These are phyloP conservation scores for Turritis glabra DNA, from an alignment of 345 rosid genomes.

Conservation along the genomic window DNA sequence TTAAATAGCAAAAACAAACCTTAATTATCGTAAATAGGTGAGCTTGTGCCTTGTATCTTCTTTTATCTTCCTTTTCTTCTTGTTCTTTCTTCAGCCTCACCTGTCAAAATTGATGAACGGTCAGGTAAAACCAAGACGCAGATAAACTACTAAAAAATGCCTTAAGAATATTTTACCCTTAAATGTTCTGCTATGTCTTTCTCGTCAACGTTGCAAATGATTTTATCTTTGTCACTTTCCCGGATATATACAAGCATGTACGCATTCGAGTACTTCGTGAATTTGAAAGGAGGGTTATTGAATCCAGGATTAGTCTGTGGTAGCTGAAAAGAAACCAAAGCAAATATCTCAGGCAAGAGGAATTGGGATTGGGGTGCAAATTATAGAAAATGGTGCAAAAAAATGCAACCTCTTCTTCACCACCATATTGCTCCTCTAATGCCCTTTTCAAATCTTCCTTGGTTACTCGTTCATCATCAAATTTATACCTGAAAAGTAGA, in stretches of 20 bases:
- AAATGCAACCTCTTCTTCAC: constrained; percentile 85
- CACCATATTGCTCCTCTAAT: constrained; percentile 96
- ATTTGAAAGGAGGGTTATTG: constrained; percentile 86
- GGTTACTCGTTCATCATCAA: constrained; percentile 96
- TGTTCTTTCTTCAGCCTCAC: constrained; percentile 92
- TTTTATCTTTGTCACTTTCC: constrained; percentile 94
- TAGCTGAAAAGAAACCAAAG: constrained; percentile 54
- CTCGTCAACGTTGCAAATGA: constrained; percentile 94
- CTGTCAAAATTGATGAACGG: constrained; percentile 42
- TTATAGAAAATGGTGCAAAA: constrained; percentile 1
- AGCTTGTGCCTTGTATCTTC: constrained; percentile 89
- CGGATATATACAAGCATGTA: constrained; percentile 99
- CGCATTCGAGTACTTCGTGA: constrained; percentile 93
- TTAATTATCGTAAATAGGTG: constrained; percentile 86
- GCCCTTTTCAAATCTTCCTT: constrained; percentile 94
- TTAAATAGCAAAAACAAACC: constrained; percentile 43
- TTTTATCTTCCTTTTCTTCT: constrained; percentile 91
- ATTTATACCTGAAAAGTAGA: constrained; percentile 71
- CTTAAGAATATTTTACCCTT: constrained; percentile 57
- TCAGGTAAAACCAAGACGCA: constrained; percentile 25
- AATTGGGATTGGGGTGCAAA: constrained; percentile 5
- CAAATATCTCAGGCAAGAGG: constrained; percentile 28
- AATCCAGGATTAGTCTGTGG: constrained; percentile 94
- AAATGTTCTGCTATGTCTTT: constrained; percentile 95
- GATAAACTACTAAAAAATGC: constrained; percentile 15